Evolutionary conservation across 371 early-diverging fungal genomes (phyloP).

Genomic region (Zopfochytrium polystomum): DNA sequence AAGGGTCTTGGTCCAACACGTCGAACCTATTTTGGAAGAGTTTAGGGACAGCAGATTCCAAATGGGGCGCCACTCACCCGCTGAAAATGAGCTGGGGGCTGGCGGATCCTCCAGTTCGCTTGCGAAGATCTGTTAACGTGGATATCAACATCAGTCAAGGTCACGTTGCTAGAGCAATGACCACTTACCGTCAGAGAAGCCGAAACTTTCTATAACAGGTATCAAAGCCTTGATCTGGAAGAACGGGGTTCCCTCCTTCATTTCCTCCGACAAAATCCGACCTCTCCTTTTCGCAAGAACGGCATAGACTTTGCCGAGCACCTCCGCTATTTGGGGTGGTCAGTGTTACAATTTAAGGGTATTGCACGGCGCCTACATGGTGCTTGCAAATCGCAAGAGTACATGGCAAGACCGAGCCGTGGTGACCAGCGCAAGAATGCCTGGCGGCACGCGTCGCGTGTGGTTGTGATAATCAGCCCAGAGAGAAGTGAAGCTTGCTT

Average conservation of each 20-base stretch:
- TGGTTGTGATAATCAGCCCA: slow-evolving; percentile 86
- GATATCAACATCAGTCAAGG: background rate
- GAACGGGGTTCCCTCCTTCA: slow-evolving; percentile 93
- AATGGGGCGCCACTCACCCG: slow-evolving; percentile 48
- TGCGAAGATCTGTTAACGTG: slow-evolving; percentile 74
- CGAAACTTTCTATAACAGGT: slow-evolving; percentile 99
- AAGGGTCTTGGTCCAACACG: slow-evolving; percentile 89
- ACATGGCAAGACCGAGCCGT: slow-evolving; percentile 90
- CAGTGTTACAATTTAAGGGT: background rate
- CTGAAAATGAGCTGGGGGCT: slow-evolving; percentile 90
- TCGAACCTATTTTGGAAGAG: slow-evolving; percentile 65
- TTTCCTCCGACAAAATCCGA: slow-evolving; percentile 83
- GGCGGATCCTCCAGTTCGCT: slow-evolving; percentile 90
- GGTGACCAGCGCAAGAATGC: slow-evolving; percentile 93
- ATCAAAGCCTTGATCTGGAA: slow-evolving; percentile 86
- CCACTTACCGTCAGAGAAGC: slow-evolving; percentile 87
- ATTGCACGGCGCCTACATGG: slow-evolving; percentile 48
- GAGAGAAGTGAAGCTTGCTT: slow-evolving; percentile 30
- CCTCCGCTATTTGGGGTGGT: slow-evolving; percentile 59
- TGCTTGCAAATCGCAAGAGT: slow-evolving; percentile 92
- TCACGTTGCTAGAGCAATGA: background rate
- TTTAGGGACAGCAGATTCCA: background rate
- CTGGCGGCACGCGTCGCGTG: slow-evolving; percentile 77
- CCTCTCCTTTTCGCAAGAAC: slow-evolving; percentile 87
- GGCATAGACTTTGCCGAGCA: slow-evolving; percentile 92